phyloP scores from a whole-genome alignment of 2,329 filamentous ascomycete genomes.

The Aspergillus persii region DNA sequence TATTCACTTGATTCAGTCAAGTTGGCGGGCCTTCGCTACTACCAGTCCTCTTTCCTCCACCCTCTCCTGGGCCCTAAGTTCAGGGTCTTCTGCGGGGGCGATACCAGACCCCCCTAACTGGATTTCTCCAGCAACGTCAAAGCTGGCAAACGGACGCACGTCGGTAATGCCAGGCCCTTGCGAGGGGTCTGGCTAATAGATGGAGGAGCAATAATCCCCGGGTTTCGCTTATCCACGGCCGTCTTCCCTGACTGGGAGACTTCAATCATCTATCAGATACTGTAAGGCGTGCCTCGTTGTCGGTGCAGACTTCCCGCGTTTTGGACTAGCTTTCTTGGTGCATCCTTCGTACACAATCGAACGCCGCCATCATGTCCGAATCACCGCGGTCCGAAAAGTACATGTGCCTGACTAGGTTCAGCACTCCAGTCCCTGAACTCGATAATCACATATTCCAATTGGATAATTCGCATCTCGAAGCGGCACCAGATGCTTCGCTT shows the following conservation, averaged over 20 bases:
- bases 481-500: slow-evolving; percentile 36
- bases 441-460: slow-evolving; percentile 74
- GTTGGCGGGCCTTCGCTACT: slow-evolving; percentile 82
- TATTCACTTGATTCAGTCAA: slow-evolving; percentile 64
- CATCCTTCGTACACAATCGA: background rate
- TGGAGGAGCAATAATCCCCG: slow-evolving; percentile 32
- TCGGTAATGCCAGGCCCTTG: slow-evolving; percentile 42
- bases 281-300: background rate
- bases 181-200: slow-evolving; percentile 44
- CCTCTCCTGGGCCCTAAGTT: slow-evolving; percentile 88
- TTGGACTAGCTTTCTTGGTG: background rate
- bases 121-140: slow-evolving; percentile 36
- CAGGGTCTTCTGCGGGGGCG: slow-evolving; percentile 95
- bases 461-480: slow-evolving; percentile 35
- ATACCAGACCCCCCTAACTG: slow-evolving; percentile 97
- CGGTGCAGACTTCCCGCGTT: slow-evolving; percentile 1
- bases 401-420: slow-evolving; percentile 59
- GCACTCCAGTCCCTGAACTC: slow-evolving; percentile 64
- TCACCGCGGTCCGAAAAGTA: slow-evolving; percentile 64
- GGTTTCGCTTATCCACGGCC: slow-evolving; percentile 24
- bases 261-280: background rate
- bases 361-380: slow-evolving; percentile 44
- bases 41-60: slow-evolving; percentile 71
- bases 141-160: slow-evolving; percentile 37
- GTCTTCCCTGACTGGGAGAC: slow-evolving; percentile 17